Conservation (phyloP, 805 yeast genomes). For the Barnettozyma salicaria region DNA sequence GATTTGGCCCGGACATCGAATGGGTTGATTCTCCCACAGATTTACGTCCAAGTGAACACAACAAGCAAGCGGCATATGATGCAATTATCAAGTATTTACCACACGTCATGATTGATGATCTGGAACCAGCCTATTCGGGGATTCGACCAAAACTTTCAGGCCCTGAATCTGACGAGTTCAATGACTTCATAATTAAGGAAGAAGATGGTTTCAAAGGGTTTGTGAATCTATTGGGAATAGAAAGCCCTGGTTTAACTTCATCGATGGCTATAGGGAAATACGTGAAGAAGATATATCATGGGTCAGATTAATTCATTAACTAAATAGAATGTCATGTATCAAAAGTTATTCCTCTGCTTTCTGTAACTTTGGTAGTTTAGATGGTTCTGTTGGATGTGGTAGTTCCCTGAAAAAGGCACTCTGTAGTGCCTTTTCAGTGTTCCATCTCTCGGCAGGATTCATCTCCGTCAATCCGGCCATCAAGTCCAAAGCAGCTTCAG, state of each 20-base stretch:
- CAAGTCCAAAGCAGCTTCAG: conserved; percentile 73
- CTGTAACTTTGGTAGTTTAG: conserved; percentile 46
- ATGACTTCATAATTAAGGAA: conserved; percentile 68
- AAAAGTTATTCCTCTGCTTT: conserved; percentile 8
- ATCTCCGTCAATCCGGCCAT: conserved; percentile 65
- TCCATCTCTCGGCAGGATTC: conserved; percentile 73
- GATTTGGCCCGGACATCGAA: conserved; percentile 87
- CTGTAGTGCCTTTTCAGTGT: conserved; percentile 54
- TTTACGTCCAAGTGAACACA: conserved; percentile 42
- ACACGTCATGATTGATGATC: conserved; percentile 39
- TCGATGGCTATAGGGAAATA: conserved; percentile 78
- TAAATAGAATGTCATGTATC: neutral
- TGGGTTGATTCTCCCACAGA: conserved; percentile 54
- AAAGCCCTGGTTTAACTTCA: conserved; percentile 85
- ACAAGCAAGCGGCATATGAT: conserved; percentile 47
- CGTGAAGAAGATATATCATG: conserved; percentile 37
- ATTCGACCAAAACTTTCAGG: conserved; percentile 72
- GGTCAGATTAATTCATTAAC: conserved; percentile 3
- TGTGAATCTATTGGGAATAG: conserved; percentile 75
- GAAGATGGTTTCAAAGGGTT: conserved; percentile 74
- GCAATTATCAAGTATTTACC: conserved; percentile 65
- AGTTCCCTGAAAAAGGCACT: conserved; percentile 64
- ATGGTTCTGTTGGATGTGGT: conserved; percentile 70
- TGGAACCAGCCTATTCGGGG: conserved; percentile 71
- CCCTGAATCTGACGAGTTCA: conserved; percentile 41